Conservation (phyloP, 2,329 filamentous ascomycete genomes). For the Cercospora zeina region DNA sequence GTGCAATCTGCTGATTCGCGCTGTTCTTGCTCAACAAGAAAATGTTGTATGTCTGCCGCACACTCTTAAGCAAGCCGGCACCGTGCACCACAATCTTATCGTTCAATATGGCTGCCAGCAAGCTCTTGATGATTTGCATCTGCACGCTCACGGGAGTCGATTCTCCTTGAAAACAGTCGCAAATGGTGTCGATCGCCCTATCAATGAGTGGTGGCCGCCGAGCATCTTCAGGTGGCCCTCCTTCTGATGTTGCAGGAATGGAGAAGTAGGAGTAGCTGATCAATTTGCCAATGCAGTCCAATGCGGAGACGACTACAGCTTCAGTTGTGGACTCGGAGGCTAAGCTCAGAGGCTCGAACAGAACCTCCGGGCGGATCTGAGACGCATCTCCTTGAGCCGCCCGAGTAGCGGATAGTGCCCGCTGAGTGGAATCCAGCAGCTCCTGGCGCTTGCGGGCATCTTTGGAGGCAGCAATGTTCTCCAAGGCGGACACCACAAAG, state of each 20-base stretch:
- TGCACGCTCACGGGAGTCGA: constrained; percentile 89
- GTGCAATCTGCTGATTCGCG: constrained; percentile 93
- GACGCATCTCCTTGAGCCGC: constrained; percentile 68
- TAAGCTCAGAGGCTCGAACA: constrained; percentile 87
- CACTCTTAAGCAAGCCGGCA: constrained; percentile 90
- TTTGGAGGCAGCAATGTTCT: constrained; percentile 86
- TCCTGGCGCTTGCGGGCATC: constrained; percentile 86
- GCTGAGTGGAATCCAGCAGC: constrained; percentile 76
- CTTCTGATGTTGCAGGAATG: constrained; percentile 54
- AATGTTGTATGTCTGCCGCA: constrained; percentile 98
- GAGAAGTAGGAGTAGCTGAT: constrained; percentile 99
- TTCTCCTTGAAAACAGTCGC: constrained; percentile 97
- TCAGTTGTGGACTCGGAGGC: constrained; percentile 85
- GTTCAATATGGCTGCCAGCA: constrained; percentile 91
- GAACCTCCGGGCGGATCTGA: constrained; percentile 82
- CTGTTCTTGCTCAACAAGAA: constrained; percentile 93
- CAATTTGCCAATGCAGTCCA: constrained; percentile 98
- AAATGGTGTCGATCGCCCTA: constrained; percentile 97
- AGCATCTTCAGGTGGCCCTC: constrained; percentile 20
- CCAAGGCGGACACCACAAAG: constrained; percentile 90
- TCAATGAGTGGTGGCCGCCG: constrained; percentile 76
- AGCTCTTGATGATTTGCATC: constrained; percentile 95
- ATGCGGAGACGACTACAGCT: constrained; percentile 79
- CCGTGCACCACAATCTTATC: constrained; percentile 99
- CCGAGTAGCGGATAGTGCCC: constrained; percentile 82